These are phyloP conservation scores for Pseudocercospora eumusae DNA, from an alignment of 2,329 filamentous ascomycete genomes.

Conservation along the genomic window DNA sequence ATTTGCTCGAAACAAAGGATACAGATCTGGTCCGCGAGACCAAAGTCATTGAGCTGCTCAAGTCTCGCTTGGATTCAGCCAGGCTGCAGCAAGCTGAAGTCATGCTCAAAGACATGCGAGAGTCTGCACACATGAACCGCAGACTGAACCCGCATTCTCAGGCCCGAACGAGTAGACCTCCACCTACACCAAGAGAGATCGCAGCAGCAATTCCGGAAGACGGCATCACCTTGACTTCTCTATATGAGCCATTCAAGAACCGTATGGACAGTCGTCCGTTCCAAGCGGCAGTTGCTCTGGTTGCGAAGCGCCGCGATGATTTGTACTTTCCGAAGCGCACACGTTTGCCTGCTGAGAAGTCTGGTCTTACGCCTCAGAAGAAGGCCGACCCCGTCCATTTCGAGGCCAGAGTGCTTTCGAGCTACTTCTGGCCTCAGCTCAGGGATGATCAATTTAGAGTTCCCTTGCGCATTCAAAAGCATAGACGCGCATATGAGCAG, in stretches of 20 bases:
- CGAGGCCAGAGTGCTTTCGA: constrained; percentile 72
- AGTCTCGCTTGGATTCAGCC: constrained; percentile 81
- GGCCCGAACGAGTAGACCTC: constrained; percentile 20
- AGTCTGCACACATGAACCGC: constrained; percentile 67
- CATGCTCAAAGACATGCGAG: constrained; percentile 91
- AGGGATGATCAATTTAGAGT: constrained; percentile 68
- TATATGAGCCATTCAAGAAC: constrained; percentile 34
- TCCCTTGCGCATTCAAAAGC: constrained; percentile 57
- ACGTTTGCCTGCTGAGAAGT: constrained; percentile 27
- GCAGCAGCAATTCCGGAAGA: constrained; percentile 40
- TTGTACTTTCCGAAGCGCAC: constrained; percentile 37
- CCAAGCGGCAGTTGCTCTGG: constrained; percentile 31
- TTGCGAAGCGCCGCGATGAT: constrained; percentile 34
- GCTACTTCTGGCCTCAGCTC: constrained; percentile 89
- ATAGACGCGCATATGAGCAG: constrained; percentile 70
- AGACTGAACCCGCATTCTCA: constrained; percentile 36
- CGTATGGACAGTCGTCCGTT: constrained; percentile 35
- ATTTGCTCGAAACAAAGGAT: constrained; percentile 66
- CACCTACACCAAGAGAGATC: constrained; percentile 37
- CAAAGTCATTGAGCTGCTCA: constrained; percentile 81
- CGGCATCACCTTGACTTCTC: constrained; percentile 40
- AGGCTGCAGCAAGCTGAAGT: constrained; percentile 92
- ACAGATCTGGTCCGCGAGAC: constrained; percentile 73
- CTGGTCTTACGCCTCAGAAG: constrained; percentile 8
- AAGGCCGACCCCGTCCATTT: constrained; percentile 19